These are phyloP conservation scores for Grammothele lineata DNA, from an alignment of 768 basidiomycete species.

Conservation along the genomic window DNA sequence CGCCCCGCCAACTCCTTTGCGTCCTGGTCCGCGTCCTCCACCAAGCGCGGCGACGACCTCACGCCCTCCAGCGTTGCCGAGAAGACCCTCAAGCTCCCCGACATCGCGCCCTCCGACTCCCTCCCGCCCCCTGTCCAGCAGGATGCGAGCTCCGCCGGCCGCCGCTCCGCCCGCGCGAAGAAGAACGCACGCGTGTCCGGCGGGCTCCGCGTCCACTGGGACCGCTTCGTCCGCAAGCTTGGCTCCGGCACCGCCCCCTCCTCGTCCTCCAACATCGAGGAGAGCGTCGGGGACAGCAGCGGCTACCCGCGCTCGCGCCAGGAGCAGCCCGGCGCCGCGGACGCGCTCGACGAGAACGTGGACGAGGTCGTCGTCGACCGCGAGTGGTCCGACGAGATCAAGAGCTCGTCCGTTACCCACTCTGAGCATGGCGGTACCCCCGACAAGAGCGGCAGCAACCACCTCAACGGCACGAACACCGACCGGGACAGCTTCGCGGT, in stretches of 20 bases:
- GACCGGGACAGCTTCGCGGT: slow-evolving; percentile 32
- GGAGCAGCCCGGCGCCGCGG: slow-evolving; percentile 29
- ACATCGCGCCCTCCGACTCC: not conserved
- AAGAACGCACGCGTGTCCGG: slow-evolving; percentile 23
- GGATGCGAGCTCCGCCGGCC: slow-evolving; percentile 9
- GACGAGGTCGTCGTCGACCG: slow-evolving; percentile 78
- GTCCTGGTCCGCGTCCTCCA: slow-evolving; percentile 9
- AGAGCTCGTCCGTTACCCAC: slow-evolving; percentile 44
- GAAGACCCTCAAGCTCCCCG: slow-evolving; percentile 1
- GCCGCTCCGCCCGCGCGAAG: slow-evolving; percentile 14
- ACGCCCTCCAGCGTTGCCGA: slow-evolving; percentile 7
- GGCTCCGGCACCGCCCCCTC: slow-evolving; percentile 38
- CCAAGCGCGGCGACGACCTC: slow-evolving; percentile 15
- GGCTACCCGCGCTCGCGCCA: slow-evolving; percentile 26
- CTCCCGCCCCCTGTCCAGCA: slow-evolving; percentile 16
- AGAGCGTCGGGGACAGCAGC: slow-evolving; percentile 39
- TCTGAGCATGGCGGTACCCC: slow-evolving; percentile 47
- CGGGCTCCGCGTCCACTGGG: slow-evolving; percentile 28
- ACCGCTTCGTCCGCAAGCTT: slow-evolving; percentile 28
- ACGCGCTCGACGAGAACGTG: slow-evolving; percentile 40
- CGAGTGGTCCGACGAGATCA: slow-evolving; percentile 57
- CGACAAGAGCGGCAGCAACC: slow-evolving; percentile 46
- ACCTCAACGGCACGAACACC: slow-evolving; percentile 33
- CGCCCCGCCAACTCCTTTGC: slow-evolving; percentile 13
- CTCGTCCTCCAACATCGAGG: slow-evolving; percentile 47